Evolutionary conservation across 2,329 filamentous ascomycete species (phyloP).

Genomic region (Xylariaceae sp.): DNA sequence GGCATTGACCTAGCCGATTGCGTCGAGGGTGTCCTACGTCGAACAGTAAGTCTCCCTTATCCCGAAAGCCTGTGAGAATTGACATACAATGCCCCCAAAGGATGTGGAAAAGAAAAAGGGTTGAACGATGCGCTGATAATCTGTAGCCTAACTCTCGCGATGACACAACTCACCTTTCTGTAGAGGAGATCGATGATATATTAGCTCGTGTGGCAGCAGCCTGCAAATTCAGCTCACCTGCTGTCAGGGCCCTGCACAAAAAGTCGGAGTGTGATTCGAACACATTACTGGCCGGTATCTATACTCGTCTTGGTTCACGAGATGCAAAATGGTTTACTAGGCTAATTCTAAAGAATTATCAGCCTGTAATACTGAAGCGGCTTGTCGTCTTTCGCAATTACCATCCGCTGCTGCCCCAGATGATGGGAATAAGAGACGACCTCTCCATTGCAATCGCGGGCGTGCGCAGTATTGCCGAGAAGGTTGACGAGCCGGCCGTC

Average conservation of each 20-base stretch:
- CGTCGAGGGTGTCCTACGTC: constrained; percentile 59
- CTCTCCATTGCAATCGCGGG: constrained; percentile 57
- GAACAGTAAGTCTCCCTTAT: constrained; percentile 47
- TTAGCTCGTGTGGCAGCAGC: constrained; percentile 64
- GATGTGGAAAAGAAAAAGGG: background rate
- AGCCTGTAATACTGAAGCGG: constrained; percentile 61
- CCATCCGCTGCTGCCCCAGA: constrained; percentile 65
- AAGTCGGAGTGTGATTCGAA: constrained; percentile 33
- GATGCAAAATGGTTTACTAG: constrained; percentile 88
- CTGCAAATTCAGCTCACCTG: constrained; percentile 66
- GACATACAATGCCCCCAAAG: background rate
- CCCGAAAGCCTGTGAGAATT: background rate
- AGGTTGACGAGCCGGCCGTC: constrained; percentile 22
- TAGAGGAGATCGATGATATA: constrained; percentile 68
- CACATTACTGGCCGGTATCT: constrained; percentile 51
- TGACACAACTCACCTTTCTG: constrained; percentile 47
- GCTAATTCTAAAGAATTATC: constrained; percentile 71
- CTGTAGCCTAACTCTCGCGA: constrained; percentile 44
- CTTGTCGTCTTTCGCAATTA: constrained; percentile 54
- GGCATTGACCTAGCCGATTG: constrained; percentile 68
- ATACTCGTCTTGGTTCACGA: constrained; percentile 55
- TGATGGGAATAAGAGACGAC: constrained; percentile 66
- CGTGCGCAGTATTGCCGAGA: constrained; percentile 39
- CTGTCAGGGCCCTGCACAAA: constrained; percentile 43
- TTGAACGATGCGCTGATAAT: background rate